Base-by-base conservation (phyloP, 768 basidiomycete genomes). In the Leucocoprinus sp. region DNA sequence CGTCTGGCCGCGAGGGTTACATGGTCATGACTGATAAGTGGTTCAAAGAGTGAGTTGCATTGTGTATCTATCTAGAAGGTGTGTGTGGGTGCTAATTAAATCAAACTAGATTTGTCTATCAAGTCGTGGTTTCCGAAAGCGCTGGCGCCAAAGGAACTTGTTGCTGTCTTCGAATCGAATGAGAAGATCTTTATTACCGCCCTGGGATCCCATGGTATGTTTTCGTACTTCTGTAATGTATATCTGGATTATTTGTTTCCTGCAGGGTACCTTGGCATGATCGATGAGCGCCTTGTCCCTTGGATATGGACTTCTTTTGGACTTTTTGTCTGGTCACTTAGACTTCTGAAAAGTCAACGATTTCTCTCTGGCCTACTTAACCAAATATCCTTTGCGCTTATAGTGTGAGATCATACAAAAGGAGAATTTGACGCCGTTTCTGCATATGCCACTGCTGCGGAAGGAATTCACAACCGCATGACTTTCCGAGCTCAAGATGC, bases 1-100 rank as follows among this genome's bases (percentile, higher is more conserved):
- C 66, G 0, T 73, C 71, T 0, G 85, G 92, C 19, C 71, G 91
- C 53, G 82, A 91, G 54, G 93, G 93, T 5, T 93, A 80, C 64
- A 90, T 86, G 65, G 78, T 95, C 55, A 93, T 95, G 91, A 88
- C 81, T 39, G 86, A 89, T 53, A 68, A 67, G 34, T 98, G 95
- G 93, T 97, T 97, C 63, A 82, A 84, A 45, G 72, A 97, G 84
- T 90, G 55, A 56, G 85, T 71, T n/a, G 4, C 39, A 35, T 52
- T 43, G 7, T 15, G n/a, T n/a, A n/a, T n/a, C n/a, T n/a, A n/a
- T n/a, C n/a, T n/a, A n/a, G n/a, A n/a, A 29, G 37, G 35, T 37
- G 23, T 29, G 19, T 41, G 11, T 4, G 3, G 14, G n/a, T 31
- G 31, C 14, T 31, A 31, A 31, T 31, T 31, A 31, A 4, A 22